A percentile compares a stretch with the other conserved stretches of the same genome.
These are phyloP conservation scores for Ophidiomyces ophidiicola DNA, from an alignment of 2,329 filamentous ascomycete species.

Conservation along the genomic window DNA sequence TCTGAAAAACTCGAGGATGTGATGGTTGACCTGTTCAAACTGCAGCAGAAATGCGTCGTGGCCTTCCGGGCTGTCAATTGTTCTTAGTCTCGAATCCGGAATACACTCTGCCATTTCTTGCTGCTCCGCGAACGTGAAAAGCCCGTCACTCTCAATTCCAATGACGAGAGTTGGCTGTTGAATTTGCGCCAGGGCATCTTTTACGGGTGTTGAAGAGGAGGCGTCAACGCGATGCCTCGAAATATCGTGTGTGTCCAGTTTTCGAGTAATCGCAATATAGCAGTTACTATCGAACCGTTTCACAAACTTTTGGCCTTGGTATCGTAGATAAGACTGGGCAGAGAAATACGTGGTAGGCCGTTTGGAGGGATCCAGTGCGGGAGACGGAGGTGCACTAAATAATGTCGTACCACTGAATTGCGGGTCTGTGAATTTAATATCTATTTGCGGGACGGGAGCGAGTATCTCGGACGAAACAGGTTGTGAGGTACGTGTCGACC, in stretches of 20 bases:
- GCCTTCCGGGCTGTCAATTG: constrained; percentile 86
- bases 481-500: constrained; percentile 40
- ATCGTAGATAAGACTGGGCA: constrained; percentile 91
- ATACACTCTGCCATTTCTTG: constrained; percentile 78
- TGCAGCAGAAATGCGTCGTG: constrained; percentile 94
- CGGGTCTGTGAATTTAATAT: constrained; percentile 44
- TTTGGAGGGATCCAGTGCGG: constrained; percentile 20
- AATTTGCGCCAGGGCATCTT: constrained; percentile 66
- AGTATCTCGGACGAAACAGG: constrained; percentile 16
- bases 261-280: constrained; percentile 96
- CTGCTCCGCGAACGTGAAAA: constrained; percentile 96
- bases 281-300: constrained; percentile 96
- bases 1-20: constrained; percentile 71
- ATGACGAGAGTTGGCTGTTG: constrained; percentile 82
- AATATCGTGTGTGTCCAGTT: constrained; percentile 93
- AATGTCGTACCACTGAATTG: constrained; percentile 57
- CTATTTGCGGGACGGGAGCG: constrained; percentile 14
- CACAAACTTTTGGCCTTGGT: constrained; percentile 94
- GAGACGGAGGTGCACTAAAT: constrained; percentile 34
- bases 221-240: constrained; percentile 55
- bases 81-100: constrained; percentile 62
- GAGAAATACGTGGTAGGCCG: constrained; percentile 80
- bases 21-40: constrained; percentile 90
- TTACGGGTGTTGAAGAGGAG: constrained; percentile 41
- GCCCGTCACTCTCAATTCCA: constrained; percentile 86